Evolutionary conservation across 768 basidiomycete genomes (phyloP), one percentile per base, ranked within the genome.

Genomic region (Roridomyces roridus): DNA sequence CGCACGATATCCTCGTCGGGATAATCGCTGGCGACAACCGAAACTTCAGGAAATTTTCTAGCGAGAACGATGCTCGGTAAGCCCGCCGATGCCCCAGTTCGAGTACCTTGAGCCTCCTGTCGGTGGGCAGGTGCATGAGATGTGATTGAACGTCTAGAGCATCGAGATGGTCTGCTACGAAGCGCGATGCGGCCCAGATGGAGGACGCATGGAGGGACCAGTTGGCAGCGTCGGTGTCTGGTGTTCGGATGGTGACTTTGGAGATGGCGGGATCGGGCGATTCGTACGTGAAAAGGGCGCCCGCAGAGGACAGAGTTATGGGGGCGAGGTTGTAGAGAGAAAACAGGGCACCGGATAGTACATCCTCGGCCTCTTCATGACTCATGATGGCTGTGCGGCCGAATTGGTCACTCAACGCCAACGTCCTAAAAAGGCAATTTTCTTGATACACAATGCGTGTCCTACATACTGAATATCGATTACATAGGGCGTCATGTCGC

Each of bases 141-240:
- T 68, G 59, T 15, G 52, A 21, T 6, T 49, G 20, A 15, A 86
- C 66, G 35, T 66, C 61, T 4, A 88, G 65, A 29, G 80, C 78
- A 24, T 77, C 69, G 28, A 91, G 51, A 59, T 90, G 84, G 67
- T 90, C 84, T 42, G 87, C 86, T 40, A 91, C 69, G 72, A 84
- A 89, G 39, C 83, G 70, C 15, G 90, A 83, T 6, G 91, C 80
- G 6, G 78, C 72, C 91, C 89, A 93, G 65, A 92, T 84, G 15
- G 88, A 87, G 21, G 88, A 86, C 2, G 91, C 91, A 55, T 93
- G 90, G 3, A 92, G 70, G 1, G 82, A 77, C 91, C 91, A 92
- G 65, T 92, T 90, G 17, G 78, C 75, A 20, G 86, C 74, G 11
- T 80, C 73, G 11, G 89, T 87, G 65, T 91, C 87, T 11, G 91